Evolutionary conservation across 1,284 basidiomycete species (phyloP), one percentile per base, ranked within the genome.

Genomic region (Ustilago nuda): DNA sequence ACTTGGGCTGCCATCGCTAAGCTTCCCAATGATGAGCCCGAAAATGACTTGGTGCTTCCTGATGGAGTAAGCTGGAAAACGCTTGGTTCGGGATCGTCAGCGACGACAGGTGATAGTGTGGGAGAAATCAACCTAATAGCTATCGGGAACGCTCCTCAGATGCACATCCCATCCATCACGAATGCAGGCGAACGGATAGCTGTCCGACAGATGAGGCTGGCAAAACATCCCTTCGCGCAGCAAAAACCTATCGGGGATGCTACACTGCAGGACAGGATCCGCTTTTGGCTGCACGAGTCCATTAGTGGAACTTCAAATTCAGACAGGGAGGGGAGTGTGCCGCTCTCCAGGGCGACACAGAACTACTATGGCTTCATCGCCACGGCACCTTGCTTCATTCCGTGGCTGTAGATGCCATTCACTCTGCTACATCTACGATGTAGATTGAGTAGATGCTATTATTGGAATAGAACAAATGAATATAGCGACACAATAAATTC

Each of bases 271-370:
- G 55, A 65, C 23, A 57, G 73, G 35, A 48, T 76, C 23, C n/a
- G 41, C 32, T 76, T 76, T 45, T 76, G 73, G 73, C 61, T 72
- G 56, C 50, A 67, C n/a, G 53, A 75, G 12, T 64, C 72, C 33
- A 71, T 75, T 55, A 56, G 19, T 4, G 51, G 61, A n/a, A 8
- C 56, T 4, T 12, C 51, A 4, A 50, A 4, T 12, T 43, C 39
- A 7, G 27, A 36, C 6, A 19, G 41, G n/a, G 23, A 48, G 37
- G 57, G n/a, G 13, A 3, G 39, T 7, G 27, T 56, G 33, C 52
- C 23, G 66, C 13, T 61, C 48, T 46, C 59, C 67, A 62, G 37
- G 30, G 51, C 43, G n/a, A 13, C 72, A 35, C 73, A 72, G 23
- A 76, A 68, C 46, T 76, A 72, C 39, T 76, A 76, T 35, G 73